phyloP scores from a whole-genome alignment of 306 rosid genomes.

The Sicyos baderoa region DNA sequence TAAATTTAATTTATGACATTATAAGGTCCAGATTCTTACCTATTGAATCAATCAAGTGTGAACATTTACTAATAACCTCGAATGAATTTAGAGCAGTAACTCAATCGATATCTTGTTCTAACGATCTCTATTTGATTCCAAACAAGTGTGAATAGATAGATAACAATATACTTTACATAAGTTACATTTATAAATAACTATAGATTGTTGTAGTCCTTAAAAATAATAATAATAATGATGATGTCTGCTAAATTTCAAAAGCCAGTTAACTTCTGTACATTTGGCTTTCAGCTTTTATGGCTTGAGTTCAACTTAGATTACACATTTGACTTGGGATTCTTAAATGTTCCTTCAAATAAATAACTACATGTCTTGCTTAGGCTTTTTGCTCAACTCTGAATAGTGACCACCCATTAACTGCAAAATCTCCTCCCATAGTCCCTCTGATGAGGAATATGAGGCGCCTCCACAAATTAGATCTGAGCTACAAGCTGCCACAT shows the following conservation, averaged over 20 bases:
- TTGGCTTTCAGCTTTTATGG: conserved; percentile 31
- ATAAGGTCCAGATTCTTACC: not conserved
- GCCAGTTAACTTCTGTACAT: conserved; percentile 45
- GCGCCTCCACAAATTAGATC: conserved; percentile 51
- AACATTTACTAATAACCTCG: too few relatives aligned
- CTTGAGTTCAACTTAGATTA: conserved; percentile 14
- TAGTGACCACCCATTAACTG: conserved; percentile 93
- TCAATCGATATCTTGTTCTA: too few relatives aligned
- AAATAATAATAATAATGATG: not conserved
- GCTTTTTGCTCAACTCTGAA: conserved; percentile 90
- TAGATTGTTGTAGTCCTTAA: not conserved
- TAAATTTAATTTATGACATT: not conserved
- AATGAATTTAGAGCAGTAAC: too few relatives aligned
- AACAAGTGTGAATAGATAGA: not conserved
- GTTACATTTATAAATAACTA: conserved; percentile 9
- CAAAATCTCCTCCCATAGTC: conserved; percentile 84
- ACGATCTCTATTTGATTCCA: too few relatives aligned
- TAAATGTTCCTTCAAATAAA: conserved; percentile 2
- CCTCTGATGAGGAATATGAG: conserved; percentile 55
- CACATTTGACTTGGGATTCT: not conserved
- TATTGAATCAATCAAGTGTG: conserved; percentile 1
- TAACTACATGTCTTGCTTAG: conserved; percentile 79
- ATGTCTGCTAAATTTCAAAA: conserved; percentile 31
- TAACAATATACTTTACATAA: conserved; percentile 5
- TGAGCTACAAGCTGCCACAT: conserved; percentile 95